A percentile compares a stretch with the other conserved stretches of the same genome.
These are phyloP conservation scores for Trypanosoma melophagium DNA, from an alignment of 208 protist species.

Conservation along the genomic window DNA sequence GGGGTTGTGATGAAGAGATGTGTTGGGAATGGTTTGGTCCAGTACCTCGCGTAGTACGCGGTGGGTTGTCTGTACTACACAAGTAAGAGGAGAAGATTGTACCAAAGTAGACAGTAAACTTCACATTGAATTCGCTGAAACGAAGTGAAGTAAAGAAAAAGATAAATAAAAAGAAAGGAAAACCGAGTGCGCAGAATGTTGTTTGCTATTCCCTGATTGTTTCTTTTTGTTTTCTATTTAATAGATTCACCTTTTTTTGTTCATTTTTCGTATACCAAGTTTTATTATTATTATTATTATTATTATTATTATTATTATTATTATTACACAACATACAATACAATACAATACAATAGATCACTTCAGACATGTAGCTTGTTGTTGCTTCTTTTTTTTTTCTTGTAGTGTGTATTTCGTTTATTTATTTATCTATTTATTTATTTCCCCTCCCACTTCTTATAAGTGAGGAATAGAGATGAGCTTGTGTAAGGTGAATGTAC, in stretches of 20 bases:
- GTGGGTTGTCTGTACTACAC: neutral
- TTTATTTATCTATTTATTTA: constrained; percentile 8
- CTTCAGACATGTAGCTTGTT: constrained; percentile 11
- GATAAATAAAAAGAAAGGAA: too few species aligned
- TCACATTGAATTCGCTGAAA: too few species aligned
- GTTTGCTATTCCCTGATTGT: too few species aligned
- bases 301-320: too few species aligned
- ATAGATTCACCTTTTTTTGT: too few species aligned
- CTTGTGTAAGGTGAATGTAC: neutral
- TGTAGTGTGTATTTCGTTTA: neutral
- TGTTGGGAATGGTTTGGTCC: constrained; percentile 15
- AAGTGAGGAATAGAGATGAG: neutral
- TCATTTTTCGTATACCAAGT: too few species aligned
- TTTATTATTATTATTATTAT: too few species aligned
- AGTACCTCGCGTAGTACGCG: neutral
- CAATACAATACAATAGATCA: neutral
- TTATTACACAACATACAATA: too few species aligned
- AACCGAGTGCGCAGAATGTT: too few species aligned
- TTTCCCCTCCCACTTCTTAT: constrained; percentile 6
- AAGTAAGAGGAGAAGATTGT: neutral
- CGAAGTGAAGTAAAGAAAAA: too few species aligned
- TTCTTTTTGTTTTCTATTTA: too few species aligned
- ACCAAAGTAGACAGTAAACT: neutral
- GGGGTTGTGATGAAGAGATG: constrained; percentile 29
- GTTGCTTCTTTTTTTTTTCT: constrained; percentile 22